phyloP scores from a whole-genome alignment of 768 basidiomycete genomes.

The Clavaria fumosa region DNA sequence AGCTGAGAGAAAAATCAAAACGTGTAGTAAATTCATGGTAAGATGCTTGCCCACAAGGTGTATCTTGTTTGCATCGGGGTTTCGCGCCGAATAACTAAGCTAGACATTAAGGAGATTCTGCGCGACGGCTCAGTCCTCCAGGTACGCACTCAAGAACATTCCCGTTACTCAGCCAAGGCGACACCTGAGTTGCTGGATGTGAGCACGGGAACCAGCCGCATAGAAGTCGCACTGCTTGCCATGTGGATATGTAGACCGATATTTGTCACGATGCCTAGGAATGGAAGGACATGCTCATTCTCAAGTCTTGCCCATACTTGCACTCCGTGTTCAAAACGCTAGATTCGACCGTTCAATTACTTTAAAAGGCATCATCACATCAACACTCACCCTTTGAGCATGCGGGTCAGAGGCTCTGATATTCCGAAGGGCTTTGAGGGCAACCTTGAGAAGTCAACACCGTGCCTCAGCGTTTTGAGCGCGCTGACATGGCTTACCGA shows the following conservation, averaged over 20 bases:
- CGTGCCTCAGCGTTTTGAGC: not conserved
- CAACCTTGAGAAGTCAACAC: conserved; percentile 27
- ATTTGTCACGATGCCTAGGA: conserved; percentile 42
- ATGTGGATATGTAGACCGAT: conserved; percentile 36
- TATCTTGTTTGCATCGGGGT: conserved; percentile 25
- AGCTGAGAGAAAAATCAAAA: conserved; percentile 21
- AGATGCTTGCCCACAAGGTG: too few species aligned
- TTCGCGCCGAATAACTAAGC: too few species aligned
- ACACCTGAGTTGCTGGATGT: conserved; percentile 39
- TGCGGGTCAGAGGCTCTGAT: conserved; percentile 28
- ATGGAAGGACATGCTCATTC: conserved; percentile 36
- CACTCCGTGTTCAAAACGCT: conserved; percentile 47
- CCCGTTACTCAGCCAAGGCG: conserved; percentile 47
- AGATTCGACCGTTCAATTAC: not conserved
- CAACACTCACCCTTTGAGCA: conserved; percentile 25
- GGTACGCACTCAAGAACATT: conserved; percentile 34
- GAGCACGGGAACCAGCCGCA: not conserved
- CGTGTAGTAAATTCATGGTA: not conserved
- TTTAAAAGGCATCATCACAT: not conserved
- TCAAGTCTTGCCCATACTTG: conserved; percentile 35
- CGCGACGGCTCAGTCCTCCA: conserved; percentile 1
- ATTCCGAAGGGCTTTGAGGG: conserved; percentile 37
- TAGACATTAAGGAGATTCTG: too few species aligned
- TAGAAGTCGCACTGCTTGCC: too few species aligned
- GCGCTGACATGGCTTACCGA: conserved; percentile 21